Evolutionary conservation across 2,329 filamentous ascomycete species (phyloP).

Genomic region (Volutella citrinella): DNA sequence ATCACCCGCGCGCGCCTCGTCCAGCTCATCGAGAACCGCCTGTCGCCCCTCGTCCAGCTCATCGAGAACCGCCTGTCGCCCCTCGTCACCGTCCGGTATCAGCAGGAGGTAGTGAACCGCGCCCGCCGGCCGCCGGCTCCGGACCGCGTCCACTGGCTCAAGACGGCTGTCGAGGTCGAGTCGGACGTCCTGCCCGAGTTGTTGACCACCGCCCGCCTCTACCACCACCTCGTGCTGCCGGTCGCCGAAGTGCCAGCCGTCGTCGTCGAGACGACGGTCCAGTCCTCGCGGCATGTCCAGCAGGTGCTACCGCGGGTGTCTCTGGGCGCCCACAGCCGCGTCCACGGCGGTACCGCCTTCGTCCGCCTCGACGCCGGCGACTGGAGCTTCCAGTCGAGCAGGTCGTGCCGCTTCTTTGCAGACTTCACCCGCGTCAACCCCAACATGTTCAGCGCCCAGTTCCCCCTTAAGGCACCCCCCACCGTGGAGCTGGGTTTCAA

Average conservation of each 20-base stretch:
- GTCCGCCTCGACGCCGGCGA: conserved; percentile 41
- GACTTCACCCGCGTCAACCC: conserved; percentile 30
- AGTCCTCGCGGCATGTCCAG: conserved; percentile 17
- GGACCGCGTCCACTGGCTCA: conserved; percentile 20
- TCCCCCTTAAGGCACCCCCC: conserved; percentile 29
- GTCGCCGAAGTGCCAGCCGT: conserved; percentile 28
- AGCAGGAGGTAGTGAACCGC: conserved; percentile 36
- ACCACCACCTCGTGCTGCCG: conserved; percentile 30
- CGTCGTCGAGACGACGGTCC: conserved; percentile 35
- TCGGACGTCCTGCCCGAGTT: conserved; percentile 36
- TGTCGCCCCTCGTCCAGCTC: conserved; percentile 37
- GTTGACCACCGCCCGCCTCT: conserved; percentile 34
- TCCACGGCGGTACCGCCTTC: conserved; percentile 35
- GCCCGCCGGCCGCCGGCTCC: conserved; percentile 9
- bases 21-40: conserved; percentile 35
- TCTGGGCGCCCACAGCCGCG: conserved; percentile 31
- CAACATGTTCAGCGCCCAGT: conserved; percentile 27
- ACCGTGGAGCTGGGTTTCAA: conserved; percentile 42
- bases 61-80: conserved; percentile 37
- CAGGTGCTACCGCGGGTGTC: conserved; percentile 25
- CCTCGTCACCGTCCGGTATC: conserved; percentile 33
- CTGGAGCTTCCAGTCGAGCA: conserved; percentile 28
- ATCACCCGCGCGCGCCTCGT: conserved; percentile 34
- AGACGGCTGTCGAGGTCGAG: conserved; percentile 21
- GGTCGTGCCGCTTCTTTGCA: conserved; percentile 31